A percentile compares a stretch with the other conserved stretches of the same genome.
phyloP scores from a whole-genome alignment of 305 asterid genomes.

The Plantago coronopus region DNA sequence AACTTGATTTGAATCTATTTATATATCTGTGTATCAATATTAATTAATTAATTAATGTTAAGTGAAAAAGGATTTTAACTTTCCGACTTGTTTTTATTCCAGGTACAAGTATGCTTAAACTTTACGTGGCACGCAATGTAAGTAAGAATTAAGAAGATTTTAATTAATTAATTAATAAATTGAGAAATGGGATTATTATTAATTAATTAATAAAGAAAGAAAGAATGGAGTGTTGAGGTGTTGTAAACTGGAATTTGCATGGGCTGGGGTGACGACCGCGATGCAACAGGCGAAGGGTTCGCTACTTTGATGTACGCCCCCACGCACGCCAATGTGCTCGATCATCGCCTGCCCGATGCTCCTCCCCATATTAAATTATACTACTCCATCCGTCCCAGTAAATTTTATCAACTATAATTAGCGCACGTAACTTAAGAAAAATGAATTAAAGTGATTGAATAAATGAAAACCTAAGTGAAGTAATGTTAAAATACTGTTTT shows the following conservation, averaged over 20 bases:
- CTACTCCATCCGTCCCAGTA: no score
- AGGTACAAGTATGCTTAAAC: not conserved
- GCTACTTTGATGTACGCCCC: slow-evolving; percentile 62
- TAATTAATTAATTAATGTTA: not conserved
- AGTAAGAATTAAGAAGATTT: not conserved
- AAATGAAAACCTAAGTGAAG: no score
- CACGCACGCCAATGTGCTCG: slow-evolving; percentile 60
- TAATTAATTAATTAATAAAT: no score
- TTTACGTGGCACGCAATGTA: not conserved
- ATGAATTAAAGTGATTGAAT: no score
- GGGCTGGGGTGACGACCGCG: slow-evolving; percentile 72
- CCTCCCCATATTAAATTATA: no score
- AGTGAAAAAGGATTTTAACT: not conserved
- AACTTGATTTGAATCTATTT: no score
- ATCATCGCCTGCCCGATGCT: no score
- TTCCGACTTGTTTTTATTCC: not conserved
- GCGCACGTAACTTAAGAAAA: no score
- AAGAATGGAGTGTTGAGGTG: not conserved
- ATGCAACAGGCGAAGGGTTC: slow-evolving; percentile 72
- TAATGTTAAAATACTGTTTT: no score
- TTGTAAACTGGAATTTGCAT: slow-evolving; percentile 60
- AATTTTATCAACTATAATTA: no score
- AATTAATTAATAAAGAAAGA: not conserved
- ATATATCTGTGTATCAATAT: not conserved
- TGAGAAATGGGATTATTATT: no score